These are phyloP conservation scores for Roridomyces roridus DNA, from an alignment of 768 basidiomycete species.

Conservation along the genomic window DNA sequence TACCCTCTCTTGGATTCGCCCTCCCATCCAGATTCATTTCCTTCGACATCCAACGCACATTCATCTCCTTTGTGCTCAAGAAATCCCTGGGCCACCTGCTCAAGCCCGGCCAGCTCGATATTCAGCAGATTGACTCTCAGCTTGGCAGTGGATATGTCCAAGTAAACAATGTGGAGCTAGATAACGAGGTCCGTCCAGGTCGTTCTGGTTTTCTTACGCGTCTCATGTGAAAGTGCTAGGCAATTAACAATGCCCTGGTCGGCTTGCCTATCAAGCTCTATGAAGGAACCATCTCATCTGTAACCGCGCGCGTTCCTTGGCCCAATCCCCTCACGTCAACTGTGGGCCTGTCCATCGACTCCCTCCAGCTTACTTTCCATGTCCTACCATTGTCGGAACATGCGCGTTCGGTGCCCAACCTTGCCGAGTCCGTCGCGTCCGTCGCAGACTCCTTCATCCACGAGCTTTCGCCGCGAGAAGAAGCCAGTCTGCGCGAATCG, in stretches of 20 bases:
- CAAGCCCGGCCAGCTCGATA: slow-evolving; percentile 88
- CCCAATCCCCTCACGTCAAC: slow-evolving; percentile 82
- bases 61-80: slow-evolving; percentile 89
- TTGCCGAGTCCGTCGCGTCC: slow-evolving; percentile 82
- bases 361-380: slow-evolving; percentile 72
- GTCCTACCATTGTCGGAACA: slow-evolving; percentile 37
- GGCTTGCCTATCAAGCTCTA: slow-evolving; percentile 72
- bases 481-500: slow-evolving; percentile 72
- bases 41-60: slow-evolving; percentile 87
- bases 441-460: slow-evolving; percentile 89
- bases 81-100: slow-evolving; percentile 85
- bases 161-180: slow-evolving; percentile 82
- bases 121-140: slow-evolving; percentile 87
- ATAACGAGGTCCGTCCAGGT: slow-evolving; percentile 63
- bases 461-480: slow-evolving; percentile 74
- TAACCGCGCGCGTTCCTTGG: slow-evolving; percentile 84
- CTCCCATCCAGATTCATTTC: slow-evolving; percentile 72
- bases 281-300: slow-evolving; percentile 74
- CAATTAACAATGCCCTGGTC: slow-evolving; percentile 75
- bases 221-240: slow-evolving; percentile 55
- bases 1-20: slow-evolving; percentile 69
- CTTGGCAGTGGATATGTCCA: slow-evolving; percentile 91
- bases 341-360: slow-evolving; percentile 71
- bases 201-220: slow-evolving; percentile 21
- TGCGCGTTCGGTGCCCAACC: slow-evolving; percentile 41